Evolutionary conservation across 108 stramenopile genomes (phyloP), one percentile per base, ranked within the genome.

Genomic region (Fragilariopsis cylindrus): DNA sequence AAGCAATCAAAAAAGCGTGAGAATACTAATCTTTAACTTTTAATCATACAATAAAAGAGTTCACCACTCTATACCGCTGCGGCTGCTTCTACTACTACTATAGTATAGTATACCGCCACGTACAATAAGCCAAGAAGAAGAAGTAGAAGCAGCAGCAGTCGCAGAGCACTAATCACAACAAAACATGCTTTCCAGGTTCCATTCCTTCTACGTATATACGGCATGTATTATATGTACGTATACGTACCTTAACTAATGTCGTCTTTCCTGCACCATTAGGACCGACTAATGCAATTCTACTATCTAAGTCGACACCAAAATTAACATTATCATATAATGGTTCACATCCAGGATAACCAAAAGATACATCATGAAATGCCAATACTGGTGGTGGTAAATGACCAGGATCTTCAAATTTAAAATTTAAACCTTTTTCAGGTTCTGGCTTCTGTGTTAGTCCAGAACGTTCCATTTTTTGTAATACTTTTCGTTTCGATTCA

Each of bases 231-330:
- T 30, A 30, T 30, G 30, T 30, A 30, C 21, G 30, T 30, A 30
- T 19, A 9, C 55, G 55, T 19, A 56, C 55, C 55, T 68, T 68
- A 18, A 68, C 67, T 47, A 68, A 48, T 7, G 67, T 68, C 16
- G 67, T 77, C 70, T 84, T 87, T 57, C 97, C 97, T 7, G 95
- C 95, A 16, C 97, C 98, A 75, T 99, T 98, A 19, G 97, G 97
- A 8, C 97, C 97, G 0, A 96, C 94, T 48, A 99, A 39, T 5
- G 98, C 98, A 12, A 99, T 89, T 16, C 99, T 92, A 58, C 91
- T 92, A 87, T 99, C 99, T 67, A 98, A 90, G 73, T 99, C 99
- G 30, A 99, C 91, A 56, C 99, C 99, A 77, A 98, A 96, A 64
- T 97, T 95, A 9, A 99, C 92, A 76, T 93, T 83, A 4, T 87